Base-by-base conservation (phyloP, 371 early-diverging fungal genomes). In the Fennellomyces sp. region DNA sequence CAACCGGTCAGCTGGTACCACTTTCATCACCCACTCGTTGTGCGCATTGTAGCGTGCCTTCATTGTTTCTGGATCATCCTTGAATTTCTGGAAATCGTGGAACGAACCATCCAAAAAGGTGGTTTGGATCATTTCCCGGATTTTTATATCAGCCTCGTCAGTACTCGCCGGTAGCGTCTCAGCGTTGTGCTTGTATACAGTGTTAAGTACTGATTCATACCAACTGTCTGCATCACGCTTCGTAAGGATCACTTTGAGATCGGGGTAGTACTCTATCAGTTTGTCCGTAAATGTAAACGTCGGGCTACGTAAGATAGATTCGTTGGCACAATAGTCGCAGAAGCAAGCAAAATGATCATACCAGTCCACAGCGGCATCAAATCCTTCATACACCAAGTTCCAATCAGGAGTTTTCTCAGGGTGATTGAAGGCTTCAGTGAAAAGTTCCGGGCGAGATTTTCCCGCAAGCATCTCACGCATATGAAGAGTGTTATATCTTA, bases 191-290 rank as follows among this genome's bases (percentile, higher is more conserved):
- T 42, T 59, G 59, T 25, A 51, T n/a, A 73, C 66, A 11, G 68
- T 77, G 2, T 77, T 72, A 11, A 50, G 54, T 2, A 60, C 61
- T 5, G 75, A 74, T 12, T 63, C 61, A 25, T 77, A 77, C 78
- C 78, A 77, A 28, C 63, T 64, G 8, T 77, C 75, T 0, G 78
- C 55, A 28, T 45, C 52, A 2, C 75, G 67, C 4, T 60, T 64
- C 0, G 75, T 77, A 21, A 74, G 54, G 10, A 77, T 54, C 1
- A 74, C 62, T 41, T 77, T 77, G 19, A 75, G 75, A 7, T 71
- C 60, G 11, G 78, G 78, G 31, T 72, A 77, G 23, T 68, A 49
- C 17, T 55, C 33, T 31, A 68, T 36, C 1, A 77, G 45, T 23
- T 19, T 31, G 17, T 63, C 58, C 6, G 45, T 4, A 7, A 68